phyloP scores from a whole-genome alignment of 169 alveolate species.

The Plasmodium chabaudi region DNA sequence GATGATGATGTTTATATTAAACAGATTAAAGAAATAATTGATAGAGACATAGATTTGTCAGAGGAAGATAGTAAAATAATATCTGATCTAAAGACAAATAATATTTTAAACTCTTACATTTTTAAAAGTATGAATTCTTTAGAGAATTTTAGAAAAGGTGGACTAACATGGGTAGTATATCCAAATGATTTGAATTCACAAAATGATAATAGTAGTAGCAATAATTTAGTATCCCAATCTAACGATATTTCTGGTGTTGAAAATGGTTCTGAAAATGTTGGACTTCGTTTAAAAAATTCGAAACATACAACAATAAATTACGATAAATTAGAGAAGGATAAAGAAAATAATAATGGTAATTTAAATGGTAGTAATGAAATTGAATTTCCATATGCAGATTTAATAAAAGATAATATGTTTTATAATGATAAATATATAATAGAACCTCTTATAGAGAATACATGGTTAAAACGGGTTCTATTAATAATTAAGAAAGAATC shows the following conservation, averaged over 20 bases:
- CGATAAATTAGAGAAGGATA: constrained; percentile 22
- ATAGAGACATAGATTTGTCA: constrained; percentile 26
- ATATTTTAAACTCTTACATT: constrained; percentile 8
- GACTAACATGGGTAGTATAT: constrained; percentile 81
- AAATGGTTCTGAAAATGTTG: neutral
- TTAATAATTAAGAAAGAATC: constrained; percentile 78
- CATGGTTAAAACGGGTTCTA: constrained; percentile 83
- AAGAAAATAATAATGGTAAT: neutral
- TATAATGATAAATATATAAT: constrained; percentile 54
- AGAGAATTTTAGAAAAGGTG: constrained; percentile 79
- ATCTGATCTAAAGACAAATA: neutral
- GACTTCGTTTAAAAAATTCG: neutral
- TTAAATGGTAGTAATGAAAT: neutral
- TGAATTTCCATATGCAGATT: constrained; percentile 20
- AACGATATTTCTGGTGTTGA: neutral
- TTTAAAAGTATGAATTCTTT: constrained; percentile 32
- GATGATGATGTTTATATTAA: constrained; percentile 50
- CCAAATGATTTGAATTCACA: neutral
- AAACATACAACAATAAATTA: constrained; percentile 5
- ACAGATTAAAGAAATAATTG: constrained; percentile 63
- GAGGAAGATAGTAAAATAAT: constrained; percentile 25
- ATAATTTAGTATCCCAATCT: neutral
- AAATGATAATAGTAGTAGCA: neutral
- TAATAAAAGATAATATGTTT: constrained; percentile 42
- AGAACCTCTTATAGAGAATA: constrained; percentile 84